These are phyloP conservation scores for Citrullus mucosospermus DNA, from an alignment of 306 rosid genomes.

Conservation along the genomic window DNA sequence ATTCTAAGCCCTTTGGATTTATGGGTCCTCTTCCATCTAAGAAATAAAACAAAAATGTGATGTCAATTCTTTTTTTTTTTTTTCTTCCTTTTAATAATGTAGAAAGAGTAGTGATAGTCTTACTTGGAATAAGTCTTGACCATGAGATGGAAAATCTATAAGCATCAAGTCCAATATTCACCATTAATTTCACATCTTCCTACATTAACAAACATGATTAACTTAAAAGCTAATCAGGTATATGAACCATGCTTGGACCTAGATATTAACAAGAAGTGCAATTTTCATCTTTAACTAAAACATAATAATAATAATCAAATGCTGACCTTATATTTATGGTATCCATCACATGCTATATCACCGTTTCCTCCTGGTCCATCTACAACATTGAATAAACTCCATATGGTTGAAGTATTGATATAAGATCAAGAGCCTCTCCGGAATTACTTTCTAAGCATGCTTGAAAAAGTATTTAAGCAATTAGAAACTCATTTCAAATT, in stretches of 20 bases:
- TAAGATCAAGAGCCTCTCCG: too few relatives aligned
- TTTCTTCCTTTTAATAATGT: neutral
- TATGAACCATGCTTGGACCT: neutral
- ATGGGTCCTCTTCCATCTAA: conserved; percentile 61
- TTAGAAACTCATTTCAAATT: too few relatives aligned
- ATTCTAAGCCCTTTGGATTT: conserved; percentile 58
- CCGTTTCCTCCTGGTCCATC: conserved; percentile 28
- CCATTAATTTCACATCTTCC: conserved; percentile 83
- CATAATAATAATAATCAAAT: neutral
- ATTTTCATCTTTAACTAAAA: too few relatives aligned
- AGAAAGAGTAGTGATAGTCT: too few relatives aligned
- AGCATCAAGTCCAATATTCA: conserved; percentile 53
- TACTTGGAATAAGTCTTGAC: conserved; percentile 82
- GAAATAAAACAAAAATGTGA: neutral
- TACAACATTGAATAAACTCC: conserved; percentile 11
- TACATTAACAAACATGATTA: conserved; percentile 13
- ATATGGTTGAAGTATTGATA: too few relatives aligned
- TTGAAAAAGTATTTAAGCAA: too few relatives aligned
- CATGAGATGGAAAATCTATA: conserved; percentile 83
- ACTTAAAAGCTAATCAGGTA: neutral
- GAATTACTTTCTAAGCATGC: too few relatives aligned
- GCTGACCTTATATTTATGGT: conserved; percentile 63
- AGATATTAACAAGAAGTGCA: neutral
- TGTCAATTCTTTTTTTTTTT: too few relatives aligned
- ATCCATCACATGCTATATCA: conserved; percentile 49